These are phyloP conservation scores for Colletotrichum destructivum DNA, from an alignment of 2,329 filamentous ascomycete genomes.

Conservation along the genomic window DNA sequence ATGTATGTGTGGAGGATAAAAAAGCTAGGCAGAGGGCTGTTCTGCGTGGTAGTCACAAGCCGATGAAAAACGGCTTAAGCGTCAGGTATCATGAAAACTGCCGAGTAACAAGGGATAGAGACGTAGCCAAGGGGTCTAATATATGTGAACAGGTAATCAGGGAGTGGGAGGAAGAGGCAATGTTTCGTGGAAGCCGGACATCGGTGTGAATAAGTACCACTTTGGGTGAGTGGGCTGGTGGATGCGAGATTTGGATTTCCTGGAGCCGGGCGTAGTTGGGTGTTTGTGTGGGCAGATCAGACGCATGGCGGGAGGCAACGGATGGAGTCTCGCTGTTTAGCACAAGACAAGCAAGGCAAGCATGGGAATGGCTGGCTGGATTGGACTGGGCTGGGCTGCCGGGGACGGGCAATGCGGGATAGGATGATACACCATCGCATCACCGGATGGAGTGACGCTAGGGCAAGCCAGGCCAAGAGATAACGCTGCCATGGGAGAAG, in stretches of 20 bases:
- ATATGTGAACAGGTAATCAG: neutral
- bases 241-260: slow-evolving; percentile 35
- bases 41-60: slow-evolving; percentile 15
- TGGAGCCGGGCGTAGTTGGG: slow-evolving; percentile 28
- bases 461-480: neutral
- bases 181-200: slow-evolving; percentile 2
- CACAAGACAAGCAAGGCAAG: slow-evolving; percentile 21
- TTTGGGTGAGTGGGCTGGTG: slow-evolving; percentile 16
- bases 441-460: slow-evolving; percentile 15
- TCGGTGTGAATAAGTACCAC: slow-evolving; percentile 29
- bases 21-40: neutral
- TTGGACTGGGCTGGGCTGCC: neutral
- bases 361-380: neutral
- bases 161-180: neutral
- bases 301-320: slow-evolving; percentile 21
- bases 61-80: neutral
- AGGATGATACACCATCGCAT: slow-evolving; percentile 9
- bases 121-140: neutral
- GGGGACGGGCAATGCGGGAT: slow-evolving; percentile 5
- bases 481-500: neutral
- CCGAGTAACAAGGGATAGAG: neutral
- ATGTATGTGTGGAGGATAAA: neutral
- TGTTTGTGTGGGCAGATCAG: slow-evolving; percentile 36
- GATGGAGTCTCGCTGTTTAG: slow-evolving; percentile 20
- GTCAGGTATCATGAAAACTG: neutral